A percentile compares a stretch with the other conserved stretches of the same genome.
phyloP scores from a whole-genome alignment of 179 eudicot species.

The Beta lomatogona region DNA sequence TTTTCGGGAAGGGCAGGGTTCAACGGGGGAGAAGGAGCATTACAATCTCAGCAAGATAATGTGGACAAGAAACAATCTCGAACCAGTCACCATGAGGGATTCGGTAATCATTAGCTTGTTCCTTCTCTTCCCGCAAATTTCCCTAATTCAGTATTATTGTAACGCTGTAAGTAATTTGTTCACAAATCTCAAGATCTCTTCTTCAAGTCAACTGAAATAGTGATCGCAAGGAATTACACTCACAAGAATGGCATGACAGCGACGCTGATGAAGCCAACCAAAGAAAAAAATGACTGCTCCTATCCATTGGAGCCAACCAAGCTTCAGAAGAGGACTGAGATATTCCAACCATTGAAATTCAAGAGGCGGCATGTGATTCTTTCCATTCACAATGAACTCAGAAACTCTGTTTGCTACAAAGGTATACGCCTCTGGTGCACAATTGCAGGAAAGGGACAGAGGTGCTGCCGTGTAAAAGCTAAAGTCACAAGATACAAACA shows the following conservation, averaged over 20 bases:
- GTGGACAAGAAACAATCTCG: conserved; percentile 77
- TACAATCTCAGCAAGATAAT: conserved; percentile 92
- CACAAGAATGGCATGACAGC: conserved; percentile 88
- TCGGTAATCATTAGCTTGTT: conserved; percentile 51
- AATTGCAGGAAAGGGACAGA: conserved; percentile 69
- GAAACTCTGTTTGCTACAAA: conserved; percentile 37
- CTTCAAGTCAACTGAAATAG: background rate
- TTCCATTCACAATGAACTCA: conserved; percentile 65
- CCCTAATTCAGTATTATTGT: conserved; percentile 47
- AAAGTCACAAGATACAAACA: conserved; percentile 32
- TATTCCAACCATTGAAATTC: conserved; percentile 55
- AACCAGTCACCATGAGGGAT: conserved; percentile 97
- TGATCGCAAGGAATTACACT: conserved; percentile 30
- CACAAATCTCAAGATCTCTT: conserved; percentile 2
- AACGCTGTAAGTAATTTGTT: background rate
- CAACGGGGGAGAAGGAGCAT: conserved; percentile 20
- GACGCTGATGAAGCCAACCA: conserved; percentile 88
- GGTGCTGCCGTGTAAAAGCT: conserved; percentile 92
- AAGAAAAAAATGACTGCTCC: conserved; percentile 73
- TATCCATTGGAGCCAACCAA: conserved; percentile 71
- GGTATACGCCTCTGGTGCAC: conserved; percentile 54
- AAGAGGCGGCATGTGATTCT: conserved; percentile 44
- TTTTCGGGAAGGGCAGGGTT: background rate
- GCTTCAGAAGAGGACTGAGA: conserved; percentile 53
- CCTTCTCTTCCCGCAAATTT: conserved; percentile 52